phyloP scores from a whole-genome alignment of 2,329 filamentous ascomycete species.

The Talaromyces sp. region DNA sequence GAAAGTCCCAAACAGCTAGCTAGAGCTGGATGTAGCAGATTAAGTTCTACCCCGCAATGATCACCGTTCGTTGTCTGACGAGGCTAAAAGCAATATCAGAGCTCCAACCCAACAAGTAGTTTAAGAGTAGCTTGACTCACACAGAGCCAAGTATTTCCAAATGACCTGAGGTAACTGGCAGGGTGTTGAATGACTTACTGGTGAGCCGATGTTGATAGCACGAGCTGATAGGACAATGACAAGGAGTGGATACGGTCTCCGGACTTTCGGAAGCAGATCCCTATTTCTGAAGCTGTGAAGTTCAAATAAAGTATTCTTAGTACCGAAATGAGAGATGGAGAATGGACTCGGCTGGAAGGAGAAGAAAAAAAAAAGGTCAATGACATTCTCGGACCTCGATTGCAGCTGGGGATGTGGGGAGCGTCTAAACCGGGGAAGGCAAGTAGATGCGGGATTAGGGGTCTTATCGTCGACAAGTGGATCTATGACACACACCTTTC shows the following conservation, averaged over 20 bases:
- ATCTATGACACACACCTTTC: neutral
- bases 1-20: no score
- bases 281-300: neutral
- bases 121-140: no score
- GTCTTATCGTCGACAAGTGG: conserved; percentile 10
- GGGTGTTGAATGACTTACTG: no score
- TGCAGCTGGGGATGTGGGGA: conserved; percentile 9
- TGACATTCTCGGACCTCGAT: neutral
- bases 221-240: no score
- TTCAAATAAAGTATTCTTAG: conserved; percentile 4
- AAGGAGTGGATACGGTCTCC: neutral
- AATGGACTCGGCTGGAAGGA: neutral
- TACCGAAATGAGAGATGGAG: neutral
- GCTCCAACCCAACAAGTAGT: no score
- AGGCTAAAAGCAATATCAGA: no score
- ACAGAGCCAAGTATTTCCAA: no score
- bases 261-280: neutral
- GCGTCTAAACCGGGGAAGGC: conserved; percentile 23
- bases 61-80: no score
- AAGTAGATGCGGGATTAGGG: conserved; percentile 27
- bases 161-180: no score
- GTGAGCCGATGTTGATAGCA: no score
- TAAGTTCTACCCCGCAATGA: no score
- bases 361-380: neutral
- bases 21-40: no score